Conservation (phyloP, 2,329 filamentous ascomycete genomes). For the Penicillium nordicum region DNA sequence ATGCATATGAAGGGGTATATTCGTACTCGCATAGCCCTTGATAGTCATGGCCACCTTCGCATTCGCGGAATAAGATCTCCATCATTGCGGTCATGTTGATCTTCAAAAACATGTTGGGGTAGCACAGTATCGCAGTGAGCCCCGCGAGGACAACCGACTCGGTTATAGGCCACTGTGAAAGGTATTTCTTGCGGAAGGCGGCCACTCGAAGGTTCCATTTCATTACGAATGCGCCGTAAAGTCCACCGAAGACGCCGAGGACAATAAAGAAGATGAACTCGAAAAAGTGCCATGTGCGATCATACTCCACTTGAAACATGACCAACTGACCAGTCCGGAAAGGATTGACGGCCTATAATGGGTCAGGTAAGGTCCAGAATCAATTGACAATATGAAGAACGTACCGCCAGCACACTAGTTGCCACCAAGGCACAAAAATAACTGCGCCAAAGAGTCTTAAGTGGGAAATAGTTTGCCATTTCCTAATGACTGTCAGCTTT, state of each 20-base stretch:
- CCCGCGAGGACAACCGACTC: slow-evolving; percentile 82
- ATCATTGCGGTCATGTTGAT: slow-evolving; percentile 99
- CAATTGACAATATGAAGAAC: slow-evolving; percentile 19
- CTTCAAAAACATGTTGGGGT: slow-evolving; percentile 88
- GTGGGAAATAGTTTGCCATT: slow-evolving; percentile 93
- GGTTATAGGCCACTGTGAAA: slow-evolving; percentile 76
- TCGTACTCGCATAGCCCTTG: slow-evolving; percentile 76
- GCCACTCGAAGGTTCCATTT: slow-evolving; percentile 94
- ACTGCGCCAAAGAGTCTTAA: slow-evolving; percentile 96
- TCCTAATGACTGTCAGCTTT: slow-evolving; percentile 50
- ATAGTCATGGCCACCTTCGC: slow-evolving; percentile 83
- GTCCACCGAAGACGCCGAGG: slow-evolving; percentile 85
- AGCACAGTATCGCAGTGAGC: slow-evolving; percentile 86
- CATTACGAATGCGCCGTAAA: slow-evolving; percentile 95
- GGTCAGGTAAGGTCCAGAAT: slow-evolving; percentile 5
- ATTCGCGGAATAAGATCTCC: slow-evolving; percentile 95
- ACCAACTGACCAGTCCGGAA: slow-evolving; percentile 95
- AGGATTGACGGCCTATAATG: slow-evolving; percentile 77
- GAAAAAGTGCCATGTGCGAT: slow-evolving; percentile 97
- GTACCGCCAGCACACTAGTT: slow-evolving; percentile 76
- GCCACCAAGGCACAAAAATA: slow-evolving; percentile 97
- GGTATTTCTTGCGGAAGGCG: slow-evolving; percentile 89
- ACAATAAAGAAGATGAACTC: slow-evolving; percentile 89
- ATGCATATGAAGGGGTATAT: background rate
- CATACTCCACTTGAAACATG: slow-evolving; percentile 98